A percentile compares a stretch with the other conserved stretches of the same genome.
phyloP scores from a whole-genome alignment of 1,284 basidiomycete genomes.

The Mycena citricolor region DNA sequence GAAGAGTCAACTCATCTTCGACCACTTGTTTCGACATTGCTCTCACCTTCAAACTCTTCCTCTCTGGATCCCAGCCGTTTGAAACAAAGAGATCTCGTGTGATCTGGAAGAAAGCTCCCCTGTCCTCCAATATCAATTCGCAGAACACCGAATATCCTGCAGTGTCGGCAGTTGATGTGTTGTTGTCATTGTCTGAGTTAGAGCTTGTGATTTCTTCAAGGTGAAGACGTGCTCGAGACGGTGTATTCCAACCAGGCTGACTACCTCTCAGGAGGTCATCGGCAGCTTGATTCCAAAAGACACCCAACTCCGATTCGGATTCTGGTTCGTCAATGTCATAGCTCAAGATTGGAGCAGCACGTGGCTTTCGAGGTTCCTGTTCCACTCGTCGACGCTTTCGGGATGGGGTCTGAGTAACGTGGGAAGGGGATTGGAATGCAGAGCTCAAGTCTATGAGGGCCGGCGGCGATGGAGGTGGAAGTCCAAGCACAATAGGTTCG shows the following conservation, averaged over 20 bases:
- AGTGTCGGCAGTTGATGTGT: neutral
- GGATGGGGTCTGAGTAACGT: neutral
- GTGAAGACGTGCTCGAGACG: neutral
- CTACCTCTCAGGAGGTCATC: neutral
- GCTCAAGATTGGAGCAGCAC: too few relatives aligned
- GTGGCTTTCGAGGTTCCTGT: too few relatives aligned
- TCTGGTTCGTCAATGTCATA: too few relatives aligned
- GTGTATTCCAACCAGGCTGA: neutral
- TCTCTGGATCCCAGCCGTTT: slow-evolving; percentile 8
- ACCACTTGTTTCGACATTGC: neutral
- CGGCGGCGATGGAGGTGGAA: neutral
- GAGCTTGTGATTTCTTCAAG: neutral
- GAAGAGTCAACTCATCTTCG: neutral
- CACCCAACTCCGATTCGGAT: too few relatives aligned
- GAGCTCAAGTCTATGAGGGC: neutral
- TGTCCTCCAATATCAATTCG: slow-evolving; percentile 2
- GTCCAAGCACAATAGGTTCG: neutral
- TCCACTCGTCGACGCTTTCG: neutral
- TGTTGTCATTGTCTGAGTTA: neutral
- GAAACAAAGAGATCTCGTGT: slow-evolving; percentile 2
- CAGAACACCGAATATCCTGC: neutral
- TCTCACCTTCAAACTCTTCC: neutral
- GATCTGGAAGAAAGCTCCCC: slow-evolving; percentile 4
- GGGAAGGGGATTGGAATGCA: neutral
- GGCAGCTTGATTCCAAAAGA: neutral